Percentiles rank a stretch among this genome's conserved stretches.
Evolutionary conservation across 1,139 yeast genomes (phyloP).

Genomic region (Kodamaea alishanica): DNA sequence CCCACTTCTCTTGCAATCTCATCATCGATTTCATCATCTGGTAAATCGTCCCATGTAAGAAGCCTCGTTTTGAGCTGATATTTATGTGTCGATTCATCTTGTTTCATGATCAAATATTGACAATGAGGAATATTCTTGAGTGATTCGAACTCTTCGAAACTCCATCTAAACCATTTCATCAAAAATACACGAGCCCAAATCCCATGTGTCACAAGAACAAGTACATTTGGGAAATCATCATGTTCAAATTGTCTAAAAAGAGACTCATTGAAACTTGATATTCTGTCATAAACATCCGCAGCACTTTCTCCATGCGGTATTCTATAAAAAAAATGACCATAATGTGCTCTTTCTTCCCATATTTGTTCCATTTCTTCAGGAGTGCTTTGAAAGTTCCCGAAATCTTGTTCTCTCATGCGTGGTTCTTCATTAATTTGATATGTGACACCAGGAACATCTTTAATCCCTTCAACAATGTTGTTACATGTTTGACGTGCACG

Average conservation of each 20-base stretch:
- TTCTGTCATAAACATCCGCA: conserved; percentile 89
- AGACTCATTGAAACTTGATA: conserved; percentile 85
- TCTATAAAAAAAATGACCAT: conserved; percentile 88
- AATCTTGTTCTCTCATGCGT: conserved; percentile 88
- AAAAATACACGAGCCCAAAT: conserved; percentile 89
- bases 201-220: conserved; percentile 87
- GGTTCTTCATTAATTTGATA: conserved; percentile 77
- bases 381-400: conserved; percentile 84
- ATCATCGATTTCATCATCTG: conserved; percentile 39
- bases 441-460: conserved; percentile 44
- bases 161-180: conserved; percentile 94
- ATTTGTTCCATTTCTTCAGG: conserved; percentile 73
- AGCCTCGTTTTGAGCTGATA: conserved; percentile 52
- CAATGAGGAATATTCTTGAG: conserved; percentile 83
- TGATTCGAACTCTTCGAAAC: conserved; percentile 81
- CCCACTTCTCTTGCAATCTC: conserved; percentile 39
- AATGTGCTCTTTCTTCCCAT: conserved; percentile 79
- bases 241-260: conserved; percentile 73
- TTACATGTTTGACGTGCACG: conserved; percentile 81
- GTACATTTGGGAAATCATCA: conserved; percentile 64
- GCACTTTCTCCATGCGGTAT: conserved; percentile 95
- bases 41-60: conserved; percentile 58
- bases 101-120: conserved; percentile 74
- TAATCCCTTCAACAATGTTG: conserved; percentile 59
- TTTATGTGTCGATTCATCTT: conserved; percentile 34